These are phyloP conservation scores for Crithidia brevicula DNA, from an alignment of 208 protist species.

Conservation along the genomic window DNA sequence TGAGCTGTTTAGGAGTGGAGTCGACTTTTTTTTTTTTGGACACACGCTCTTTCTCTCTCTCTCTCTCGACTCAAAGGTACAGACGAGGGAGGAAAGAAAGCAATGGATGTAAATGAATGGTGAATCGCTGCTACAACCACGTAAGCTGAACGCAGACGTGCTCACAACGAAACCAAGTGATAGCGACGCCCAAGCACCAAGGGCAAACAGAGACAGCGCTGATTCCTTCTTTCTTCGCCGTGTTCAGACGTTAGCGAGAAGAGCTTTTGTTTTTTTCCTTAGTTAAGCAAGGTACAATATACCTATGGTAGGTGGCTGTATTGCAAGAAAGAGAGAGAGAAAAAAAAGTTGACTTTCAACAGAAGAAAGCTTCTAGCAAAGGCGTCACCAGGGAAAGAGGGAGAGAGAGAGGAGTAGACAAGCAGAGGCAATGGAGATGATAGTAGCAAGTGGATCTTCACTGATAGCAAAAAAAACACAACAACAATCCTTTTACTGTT, in stretches of 20 bases:
- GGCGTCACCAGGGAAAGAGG: too few relatives aligned
- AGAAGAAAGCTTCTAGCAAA: too few relatives aligned
- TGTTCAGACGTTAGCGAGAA: too few relatives aligned
- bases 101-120: slow-evolving; percentile 5
- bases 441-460: neutral
- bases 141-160: slow-evolving; percentile 7
- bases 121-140: slow-evolving; percentile 9
- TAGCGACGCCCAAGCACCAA: too few relatives aligned
- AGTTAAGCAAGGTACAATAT: slow-evolving; percentile 1
- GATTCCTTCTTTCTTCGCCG: neutral
- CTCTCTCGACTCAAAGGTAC: too few relatives aligned
- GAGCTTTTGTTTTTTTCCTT: too few relatives aligned
- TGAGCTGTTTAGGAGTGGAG: too few relatives aligned
- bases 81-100: neutral
- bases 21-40: slow-evolving; percentile 1
- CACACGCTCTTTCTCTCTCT: neutral
- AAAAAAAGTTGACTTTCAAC: neutral
- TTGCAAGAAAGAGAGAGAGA: slow-evolving; percentile 3
- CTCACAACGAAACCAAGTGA: neutral
- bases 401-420: neutral
- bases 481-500: neutral
- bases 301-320: neutral
- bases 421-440: neutral
- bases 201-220: neutral
- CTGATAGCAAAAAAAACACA: neutral